Evolutionary conservation across 768 basidiomycete species (phyloP).

Genomic region (Hericium rajendrae): DNA sequence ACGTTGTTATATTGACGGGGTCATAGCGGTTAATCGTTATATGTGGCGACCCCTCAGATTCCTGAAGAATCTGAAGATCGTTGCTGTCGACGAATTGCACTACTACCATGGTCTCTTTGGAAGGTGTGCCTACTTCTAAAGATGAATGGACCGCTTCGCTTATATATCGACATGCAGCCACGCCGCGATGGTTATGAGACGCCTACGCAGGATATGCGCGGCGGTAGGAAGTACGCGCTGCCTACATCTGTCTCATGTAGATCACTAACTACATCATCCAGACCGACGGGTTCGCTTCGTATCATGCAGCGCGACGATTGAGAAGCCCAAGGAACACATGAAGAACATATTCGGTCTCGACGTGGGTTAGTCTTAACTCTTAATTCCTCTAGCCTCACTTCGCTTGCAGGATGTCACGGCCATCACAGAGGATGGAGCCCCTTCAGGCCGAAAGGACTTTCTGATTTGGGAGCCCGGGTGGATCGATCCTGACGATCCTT

Average conservation of each 20-base stretch:
- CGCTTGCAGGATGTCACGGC: constrained; percentile 43
- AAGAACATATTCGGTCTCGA: constrained; percentile 61
- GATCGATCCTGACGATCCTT: constrained; percentile 33
- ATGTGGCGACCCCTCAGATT: constrained; percentile 37
- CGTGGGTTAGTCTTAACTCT: constrained; percentile 13
- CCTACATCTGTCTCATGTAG: background rate
- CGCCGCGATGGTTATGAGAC: constrained; percentile 68
- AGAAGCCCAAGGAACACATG: constrained; percentile 72
- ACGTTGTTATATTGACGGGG: constrained; percentile 5
- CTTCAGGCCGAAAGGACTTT: constrained; percentile 71
- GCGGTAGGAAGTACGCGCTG: constrained; percentile 61
- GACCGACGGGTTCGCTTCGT: constrained; percentile 56
- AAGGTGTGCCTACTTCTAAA: constrained; percentile 35
- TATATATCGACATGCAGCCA: constrained; percentile 36
- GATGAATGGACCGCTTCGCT: too few species aligned
- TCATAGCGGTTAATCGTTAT: constrained; percentile 3
- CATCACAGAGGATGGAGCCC: constrained; percentile 74
- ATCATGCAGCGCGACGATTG: constrained; percentile 83
- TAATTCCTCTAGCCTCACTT: background rate
- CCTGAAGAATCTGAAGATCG: constrained; percentile 63
- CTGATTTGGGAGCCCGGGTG: constrained; percentile 66
- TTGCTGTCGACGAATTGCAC: constrained; percentile 82
- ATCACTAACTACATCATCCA: constrained; percentile 16
- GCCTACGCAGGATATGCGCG: constrained; percentile 65
- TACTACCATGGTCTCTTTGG: constrained; percentile 78